Evolutionary conservation across 2,329 filamentous ascomycete genomes (phyloP), one percentile per base, ranked within the genome.

Genomic region (Pestalotiopsis sp.): DNA sequence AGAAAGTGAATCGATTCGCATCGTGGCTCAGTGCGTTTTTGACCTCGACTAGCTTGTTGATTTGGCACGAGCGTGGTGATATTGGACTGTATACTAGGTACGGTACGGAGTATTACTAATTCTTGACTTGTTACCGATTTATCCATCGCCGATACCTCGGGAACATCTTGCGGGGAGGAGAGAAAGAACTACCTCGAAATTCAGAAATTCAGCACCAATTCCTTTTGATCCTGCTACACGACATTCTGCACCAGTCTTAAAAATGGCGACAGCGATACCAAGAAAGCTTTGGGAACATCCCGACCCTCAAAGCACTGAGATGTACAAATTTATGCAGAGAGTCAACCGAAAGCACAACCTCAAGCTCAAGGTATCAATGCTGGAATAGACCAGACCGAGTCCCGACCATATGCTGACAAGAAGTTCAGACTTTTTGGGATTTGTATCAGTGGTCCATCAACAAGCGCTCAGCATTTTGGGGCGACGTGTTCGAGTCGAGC

Each of bases 221-320:
- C 27, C 27, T 27, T 27, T 27, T 27, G 27, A 27, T 27, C 27
- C 27, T 27, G 27, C 27, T 36, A 36, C n/a, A n/a, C 6, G 4
- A 52, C 6, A 23, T 7, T 9, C 45, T 9, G 20, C 17, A n/a
- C 9, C 6, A 4, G n/a, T 3, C 17, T 52, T 52, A 0, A 57
- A 23, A 7, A 73, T 73, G 70, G 68, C 69, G 20, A 57, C 68
- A 52, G 64, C 74, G 66, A 74, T 83, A 66, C 88, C 88, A 4
- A 82, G 87, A 68, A 91, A 91, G 82, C 85, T 92, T 67, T 92
- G 91, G 91, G 88, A 91, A 79, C 90, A 92, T 73, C 84, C 88
- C 1, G 76, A 88, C 72, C 89, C 89, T 17, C 76, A 87, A 74
- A 84, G 82, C 70, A 93, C 91, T 1, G 79, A 84, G 39, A 92